Percentiles rank a stretch among this genome's conserved stretches.
phyloP scores from a whole-genome alignment of 139 green algal species.

The Nannochloris sp. region DNA sequence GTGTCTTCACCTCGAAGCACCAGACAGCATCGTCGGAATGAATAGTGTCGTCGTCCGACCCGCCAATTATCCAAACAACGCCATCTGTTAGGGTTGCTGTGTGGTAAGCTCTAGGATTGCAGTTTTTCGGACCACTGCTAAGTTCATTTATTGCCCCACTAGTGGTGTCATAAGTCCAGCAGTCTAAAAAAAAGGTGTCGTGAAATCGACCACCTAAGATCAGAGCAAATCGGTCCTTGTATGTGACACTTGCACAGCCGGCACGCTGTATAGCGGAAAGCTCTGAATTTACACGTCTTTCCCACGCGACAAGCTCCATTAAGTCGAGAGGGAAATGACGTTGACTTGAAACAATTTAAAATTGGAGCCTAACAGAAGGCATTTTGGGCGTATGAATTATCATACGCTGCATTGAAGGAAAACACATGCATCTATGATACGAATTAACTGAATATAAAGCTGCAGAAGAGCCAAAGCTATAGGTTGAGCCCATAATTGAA shows the following conservation, averaged over 20 bases:
- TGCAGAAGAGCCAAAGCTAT: no score
- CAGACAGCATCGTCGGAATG: neutral
- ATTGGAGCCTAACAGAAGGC: no score
- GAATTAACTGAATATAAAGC: no score
- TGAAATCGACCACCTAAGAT: conserved; percentile 2
- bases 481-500: no score
- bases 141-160: neutral
- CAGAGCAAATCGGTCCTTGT: neutral
- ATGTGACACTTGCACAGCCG: neutral
- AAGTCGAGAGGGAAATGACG: no score
- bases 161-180: neutral
- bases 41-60: neutral
- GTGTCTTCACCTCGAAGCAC: neutral
- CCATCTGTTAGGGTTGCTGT: conserved; percentile 12
- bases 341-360: no score
- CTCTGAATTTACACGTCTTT: no score
- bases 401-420: no score
- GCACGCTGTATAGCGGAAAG: neutral
- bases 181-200: conserved; percentile 1
- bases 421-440: no score
- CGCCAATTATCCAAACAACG: conserved; percentile 23
- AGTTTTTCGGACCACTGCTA: neutral
- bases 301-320: no score
- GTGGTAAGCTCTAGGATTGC: conserved; percentile 9
- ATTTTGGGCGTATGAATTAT: no score